Conservation (phyloP, 345 rosid species). For the Punica granatum region DNA sequence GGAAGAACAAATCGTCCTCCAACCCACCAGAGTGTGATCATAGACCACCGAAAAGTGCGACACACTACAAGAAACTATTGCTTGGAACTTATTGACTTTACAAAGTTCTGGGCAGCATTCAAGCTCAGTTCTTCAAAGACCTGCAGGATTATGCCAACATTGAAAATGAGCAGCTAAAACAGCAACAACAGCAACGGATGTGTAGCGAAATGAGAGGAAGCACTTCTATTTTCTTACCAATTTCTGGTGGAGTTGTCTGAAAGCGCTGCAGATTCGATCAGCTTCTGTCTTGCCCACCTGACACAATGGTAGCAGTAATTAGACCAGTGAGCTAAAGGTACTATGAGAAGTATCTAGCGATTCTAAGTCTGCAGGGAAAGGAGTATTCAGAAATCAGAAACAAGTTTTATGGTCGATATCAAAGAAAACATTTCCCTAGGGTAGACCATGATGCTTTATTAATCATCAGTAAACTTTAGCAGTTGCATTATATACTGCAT, state of each 20-base stretch:
- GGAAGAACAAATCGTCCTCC: too few species aligned
- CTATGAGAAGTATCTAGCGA: too few species aligned
- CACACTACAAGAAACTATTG: conserved; percentile 7
- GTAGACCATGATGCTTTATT: too few species aligned
- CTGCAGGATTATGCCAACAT: conserved; percentile 22
- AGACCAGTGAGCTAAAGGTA: background rate
- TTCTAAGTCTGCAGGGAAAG: too few species aligned
- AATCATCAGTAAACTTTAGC: too few species aligned
- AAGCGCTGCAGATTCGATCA: conserved; percentile 66
- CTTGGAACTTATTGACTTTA: conserved; percentile 16
- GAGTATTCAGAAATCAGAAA: background rate
- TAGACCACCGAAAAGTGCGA: background rate
- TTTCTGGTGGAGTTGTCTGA: conserved; percentile 66
- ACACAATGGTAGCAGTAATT: conserved; percentile 7
- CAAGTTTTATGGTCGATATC: background rate
- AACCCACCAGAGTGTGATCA: too few species aligned
- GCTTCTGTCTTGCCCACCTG: conserved; percentile 72
- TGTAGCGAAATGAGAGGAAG: background rate
- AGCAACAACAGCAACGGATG: background rate
- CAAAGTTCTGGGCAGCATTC: conserved; percentile 47
- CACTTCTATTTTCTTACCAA: conserved; percentile 36
- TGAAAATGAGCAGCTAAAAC: background rate
- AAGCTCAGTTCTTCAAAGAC: conserved; percentile 55
- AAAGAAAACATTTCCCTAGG: too few species aligned
- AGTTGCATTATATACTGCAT: too few species aligned